A percentile compares a stretch with the other conserved stretches of the same genome.
Conservation (phyloP, 805 yeast species). For the Cyberlindnera americana region DNA sequence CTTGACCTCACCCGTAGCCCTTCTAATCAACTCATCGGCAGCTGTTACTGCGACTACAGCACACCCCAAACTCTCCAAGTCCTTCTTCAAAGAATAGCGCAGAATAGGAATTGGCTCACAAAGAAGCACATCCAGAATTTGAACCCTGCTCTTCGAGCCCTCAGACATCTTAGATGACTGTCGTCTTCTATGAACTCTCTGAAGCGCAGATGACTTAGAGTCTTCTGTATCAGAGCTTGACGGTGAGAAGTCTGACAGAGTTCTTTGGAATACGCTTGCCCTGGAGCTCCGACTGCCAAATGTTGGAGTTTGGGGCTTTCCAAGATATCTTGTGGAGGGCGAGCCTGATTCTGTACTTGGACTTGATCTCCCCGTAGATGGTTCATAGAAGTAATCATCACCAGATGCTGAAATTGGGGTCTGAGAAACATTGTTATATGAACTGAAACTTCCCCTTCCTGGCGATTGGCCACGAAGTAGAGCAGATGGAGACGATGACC, state of each 20-base stretch:
- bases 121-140: conserved; percentile 60
- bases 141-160: conserved; percentile 20
- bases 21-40: conserved; percentile 78
- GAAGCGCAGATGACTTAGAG: conserved; percentile 43
- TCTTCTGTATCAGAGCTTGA: conserved; percentile 68
- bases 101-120: conserved; percentile 89
- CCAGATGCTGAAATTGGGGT: conserved; percentile 30
- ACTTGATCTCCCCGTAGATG: conserved; percentile 31
- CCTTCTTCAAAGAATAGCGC: conserved; percentile 59
- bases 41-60: conserved; percentile 71
- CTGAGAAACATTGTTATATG: conserved; percentile 12
- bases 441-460: conserved; percentile 23
- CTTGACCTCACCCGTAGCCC: conserved; percentile 78
- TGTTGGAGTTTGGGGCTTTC: conserved; percentile 24
- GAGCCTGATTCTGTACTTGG: conserved; percentile 32
- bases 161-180: conserved; percentile 41
- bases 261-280: conserved; percentile 22
- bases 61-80: conserved; percentile 70
- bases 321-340: conserved; percentile 19
- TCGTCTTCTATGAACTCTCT: conserved; percentile 51
- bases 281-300: conserved; percentile 20
- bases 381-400: conserved; percentile 30
- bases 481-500: conserved; percentile 43
- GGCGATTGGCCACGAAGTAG: conserved; percentile 34
- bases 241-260: conserved; percentile 40